Evolutionary conservation across 2,329 filamentous ascomycete species (phyloP), one percentile per base, ranked within the genome.

Genomic region (Fusarium newnesense): DNA sequence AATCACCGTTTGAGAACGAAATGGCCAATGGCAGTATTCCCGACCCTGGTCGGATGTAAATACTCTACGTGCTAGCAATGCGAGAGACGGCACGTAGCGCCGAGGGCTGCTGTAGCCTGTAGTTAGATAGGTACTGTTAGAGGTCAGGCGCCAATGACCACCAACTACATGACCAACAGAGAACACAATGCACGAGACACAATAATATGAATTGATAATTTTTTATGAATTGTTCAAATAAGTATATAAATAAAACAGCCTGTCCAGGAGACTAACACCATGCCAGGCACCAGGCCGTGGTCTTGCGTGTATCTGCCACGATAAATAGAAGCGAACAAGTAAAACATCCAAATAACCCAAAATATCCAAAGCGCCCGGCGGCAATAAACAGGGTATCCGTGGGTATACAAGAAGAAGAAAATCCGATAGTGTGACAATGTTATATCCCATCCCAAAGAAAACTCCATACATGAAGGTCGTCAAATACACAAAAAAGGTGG

Each of bases 221-320:
- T 37, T 56, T 44, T 39, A 21, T 64, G 15, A 43, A 61, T 65
- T 53, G 32, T 60, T 19, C 26, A 42, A 16, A 50, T 28, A 36
- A 60, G 36, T 42, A 61, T 24, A 46, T 60, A 44, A 49, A 47
- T 59, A 58, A 21, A 40, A 54, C 30, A 49, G 49, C 43, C 64
- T 63, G 37, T 40, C 70, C 57, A 67, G 57, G 57, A 46, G 47
- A 61, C 47, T 24, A 52, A 18, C 28, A 49, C 65, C 26, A 46
- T 60, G 46, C 62, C 67, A 72, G 74, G 72, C 74, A 52, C 74
- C 74, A 75, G 74, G 74, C 74, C 74, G 32, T 76, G 60, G 72
- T 52, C 40, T 70, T 73, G 60, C 57, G 52, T 64, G 56, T 70
- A 64, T 72, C 68, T 66, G 30, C 73, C 71, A 70, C 58, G 56